Evolutionary conservation across 2,329 filamentous ascomycete genomes (phyloP).

Genomic region (Colletotrichum echinochloae): DNA sequence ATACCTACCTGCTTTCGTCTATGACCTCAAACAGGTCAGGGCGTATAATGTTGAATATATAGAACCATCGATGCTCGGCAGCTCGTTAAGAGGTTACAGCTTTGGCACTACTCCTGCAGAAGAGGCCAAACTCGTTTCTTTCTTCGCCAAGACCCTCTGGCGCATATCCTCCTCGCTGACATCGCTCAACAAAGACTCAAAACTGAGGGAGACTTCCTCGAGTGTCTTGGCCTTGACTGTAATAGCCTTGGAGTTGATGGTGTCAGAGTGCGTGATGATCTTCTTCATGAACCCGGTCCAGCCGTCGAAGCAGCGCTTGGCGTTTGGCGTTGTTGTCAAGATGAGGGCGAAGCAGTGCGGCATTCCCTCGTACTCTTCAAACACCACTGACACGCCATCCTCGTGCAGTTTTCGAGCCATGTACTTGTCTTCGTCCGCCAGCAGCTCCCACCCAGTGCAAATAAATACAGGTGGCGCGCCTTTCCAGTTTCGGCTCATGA

Average conservation of each 20-base stretch:
- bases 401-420: slow-evolving; percentile 66
- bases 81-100: slow-evolving; percentile 42
- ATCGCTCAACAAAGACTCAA: slow-evolving; percentile 55
- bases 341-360: slow-evolving; percentile 78
- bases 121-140: slow-evolving; percentile 39
- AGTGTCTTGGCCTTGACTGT: slow-evolving; percentile 64
- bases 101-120: slow-evolving; percentile 47
- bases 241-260: slow-evolving; percentile 56
- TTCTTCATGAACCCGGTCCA: slow-evolving; percentile 68
- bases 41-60: not conserved
- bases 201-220: slow-evolving; percentile 59
- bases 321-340: slow-evolving; percentile 59
- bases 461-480: slow-evolving; percentile 75
- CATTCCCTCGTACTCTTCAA: slow-evolving; percentile 84
- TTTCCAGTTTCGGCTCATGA: slow-evolving; percentile 70
- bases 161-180: slow-evolving; percentile 58
- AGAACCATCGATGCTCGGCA: not conserved
- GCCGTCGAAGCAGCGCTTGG: slow-evolving; percentile 64
- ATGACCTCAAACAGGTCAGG: not conserved
- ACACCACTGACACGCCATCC: slow-evolving; percentile 72
- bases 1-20: not conserved
- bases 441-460: slow-evolving; percentile 76
- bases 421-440: slow-evolving; percentile 75
- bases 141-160: slow-evolving; percentile 51
- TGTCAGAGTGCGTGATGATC: slow-evolving; percentile 51